Conservation (phyloP, 2,329 filamentous ascomycete species). For the Neoarthrinium moseri region DNA sequence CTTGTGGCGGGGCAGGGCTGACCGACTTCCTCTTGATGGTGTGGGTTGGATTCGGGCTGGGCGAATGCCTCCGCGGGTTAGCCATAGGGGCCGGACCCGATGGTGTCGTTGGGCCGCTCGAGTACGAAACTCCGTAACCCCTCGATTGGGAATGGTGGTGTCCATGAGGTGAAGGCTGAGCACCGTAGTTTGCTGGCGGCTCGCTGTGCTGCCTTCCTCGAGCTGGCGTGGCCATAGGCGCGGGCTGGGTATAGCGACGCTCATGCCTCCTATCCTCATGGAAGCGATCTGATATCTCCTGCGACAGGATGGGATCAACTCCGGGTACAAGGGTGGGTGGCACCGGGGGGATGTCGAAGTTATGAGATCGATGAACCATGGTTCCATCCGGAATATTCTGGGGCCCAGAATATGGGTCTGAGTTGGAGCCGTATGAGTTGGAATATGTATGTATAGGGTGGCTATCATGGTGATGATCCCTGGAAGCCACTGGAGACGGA, state of each 20-base stretch:
- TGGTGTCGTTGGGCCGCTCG: constrained; percentile 30
- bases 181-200: constrained; percentile 23
- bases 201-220: constrained; percentile 38
- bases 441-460: neutral
- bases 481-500: constrained; percentile 29
- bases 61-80: constrained; percentile 32
- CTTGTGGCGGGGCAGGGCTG: constrained; percentile 62
- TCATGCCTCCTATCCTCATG: constrained; percentile 52
- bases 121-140: constrained; percentile 35
- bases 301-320: constrained; percentile 53
- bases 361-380: constrained; percentile 25
- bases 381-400: neutral
- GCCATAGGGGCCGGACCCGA: constrained; percentile 37
- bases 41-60: constrained; percentile 45
- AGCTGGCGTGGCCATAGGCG: constrained; percentile 35
- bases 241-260: constrained; percentile 41
- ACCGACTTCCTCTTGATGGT: constrained; percentile 71
- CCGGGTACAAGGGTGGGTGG: constrained; percentile 62
- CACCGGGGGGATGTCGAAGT: constrained; percentile 45
- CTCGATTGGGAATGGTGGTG: constrained; percentile 18
- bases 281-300: constrained; percentile 58
- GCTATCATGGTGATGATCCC: constrained; percentile 11
- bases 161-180: constrained; percentile 20
- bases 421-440: constrained; percentile 14
- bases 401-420: neutral